Evolutionary conservation across 208 protist genomes (phyloP).

Genomic region (Leptomonas pyrrhocoris): DNA sequence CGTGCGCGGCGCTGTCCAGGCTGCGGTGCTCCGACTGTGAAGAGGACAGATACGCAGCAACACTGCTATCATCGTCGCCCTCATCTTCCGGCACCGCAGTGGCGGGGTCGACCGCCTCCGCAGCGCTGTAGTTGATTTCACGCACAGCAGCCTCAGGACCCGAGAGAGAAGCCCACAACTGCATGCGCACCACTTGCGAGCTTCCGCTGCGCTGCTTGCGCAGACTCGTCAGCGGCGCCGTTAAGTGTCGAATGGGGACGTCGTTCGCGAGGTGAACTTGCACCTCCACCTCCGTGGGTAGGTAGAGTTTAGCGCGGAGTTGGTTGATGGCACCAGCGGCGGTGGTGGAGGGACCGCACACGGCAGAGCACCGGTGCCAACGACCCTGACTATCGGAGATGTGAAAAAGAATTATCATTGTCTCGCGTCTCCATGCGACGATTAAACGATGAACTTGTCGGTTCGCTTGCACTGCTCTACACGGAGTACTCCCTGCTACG

Average conservation of each 20-base stretch:
- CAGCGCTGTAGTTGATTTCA: constrained; percentile 30
- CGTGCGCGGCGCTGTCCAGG: background rate
- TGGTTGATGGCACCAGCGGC: constrained; percentile 40
- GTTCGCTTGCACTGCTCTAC: no score
- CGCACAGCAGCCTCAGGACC: constrained; percentile 22
- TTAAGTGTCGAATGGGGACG: constrained; percentile 42
- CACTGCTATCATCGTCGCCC: constrained; percentile 22
- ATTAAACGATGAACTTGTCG: no score
- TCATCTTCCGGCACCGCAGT: constrained; percentile 10
- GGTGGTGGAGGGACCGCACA: constrained; percentile 43
- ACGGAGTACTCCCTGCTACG: no score
- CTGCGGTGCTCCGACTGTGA: constrained; percentile 7
- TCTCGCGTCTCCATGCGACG: background rate
- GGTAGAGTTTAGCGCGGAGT: constrained; percentile 32
- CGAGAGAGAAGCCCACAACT: constrained; percentile 33
- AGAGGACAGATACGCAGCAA: background rate
- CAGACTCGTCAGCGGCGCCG: constrained; percentile 45
- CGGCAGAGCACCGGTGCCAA: constrained; percentile 25
- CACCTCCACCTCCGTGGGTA: constrained; percentile 44
- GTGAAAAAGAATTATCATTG: constrained; percentile 54
- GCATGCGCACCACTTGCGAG: constrained; percentile 36
- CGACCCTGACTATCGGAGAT: constrained; percentile 26
- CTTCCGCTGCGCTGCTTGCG: constrained; percentile 47
- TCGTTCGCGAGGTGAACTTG: constrained; percentile 42
- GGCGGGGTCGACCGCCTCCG: constrained; percentile 19